phyloP scores from a whole-genome alignment of 345 rosid species.

The Eucalyptus grandis region DNA sequence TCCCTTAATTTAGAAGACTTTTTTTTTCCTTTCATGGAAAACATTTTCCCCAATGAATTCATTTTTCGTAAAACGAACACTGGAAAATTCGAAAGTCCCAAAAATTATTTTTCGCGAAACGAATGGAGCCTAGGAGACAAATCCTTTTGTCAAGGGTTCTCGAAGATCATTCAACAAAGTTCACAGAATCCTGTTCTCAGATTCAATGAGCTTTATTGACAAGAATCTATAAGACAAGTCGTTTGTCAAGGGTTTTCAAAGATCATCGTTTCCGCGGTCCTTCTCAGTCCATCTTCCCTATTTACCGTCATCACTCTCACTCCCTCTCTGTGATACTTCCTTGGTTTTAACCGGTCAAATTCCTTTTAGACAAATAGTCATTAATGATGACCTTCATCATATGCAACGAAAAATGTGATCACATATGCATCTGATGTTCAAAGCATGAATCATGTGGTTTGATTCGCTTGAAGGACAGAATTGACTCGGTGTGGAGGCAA shows the following conservation, averaged over 20 bases:
- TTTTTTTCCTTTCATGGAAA: too few relatives aligned
- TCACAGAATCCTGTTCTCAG: neutral
- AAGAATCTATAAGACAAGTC: neutral
- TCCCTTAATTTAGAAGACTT: too few relatives aligned
- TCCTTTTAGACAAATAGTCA: neutral
- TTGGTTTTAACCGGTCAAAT: neutral
- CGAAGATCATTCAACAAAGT: neutral
- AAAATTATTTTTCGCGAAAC: too few relatives aligned
- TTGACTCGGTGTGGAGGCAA: neutral
- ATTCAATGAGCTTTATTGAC: neutral
- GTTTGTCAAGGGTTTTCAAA: neutral
- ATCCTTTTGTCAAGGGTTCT: neutral
- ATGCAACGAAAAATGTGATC: neutral
- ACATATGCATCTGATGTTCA: neutral
- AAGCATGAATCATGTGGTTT: neutral
- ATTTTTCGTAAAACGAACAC: too few relatives aligned
- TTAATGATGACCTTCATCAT: neutral
- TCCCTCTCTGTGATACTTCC: neutral
- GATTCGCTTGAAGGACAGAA: neutral
- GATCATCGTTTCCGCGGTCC: neutral
- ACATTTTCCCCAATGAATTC: too few relatives aligned
- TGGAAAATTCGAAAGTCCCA: too few relatives aligned
- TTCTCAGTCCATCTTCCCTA: neutral
- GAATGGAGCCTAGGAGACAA: neutral
- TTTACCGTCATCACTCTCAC: neutral